A percentile compares a stretch with the other conserved stretches of the same genome.
These are phyloP conservation scores for Suillus subaureus DNA, from an alignment of 768 basidiomycete species.

Conservation along the genomic window DNA sequence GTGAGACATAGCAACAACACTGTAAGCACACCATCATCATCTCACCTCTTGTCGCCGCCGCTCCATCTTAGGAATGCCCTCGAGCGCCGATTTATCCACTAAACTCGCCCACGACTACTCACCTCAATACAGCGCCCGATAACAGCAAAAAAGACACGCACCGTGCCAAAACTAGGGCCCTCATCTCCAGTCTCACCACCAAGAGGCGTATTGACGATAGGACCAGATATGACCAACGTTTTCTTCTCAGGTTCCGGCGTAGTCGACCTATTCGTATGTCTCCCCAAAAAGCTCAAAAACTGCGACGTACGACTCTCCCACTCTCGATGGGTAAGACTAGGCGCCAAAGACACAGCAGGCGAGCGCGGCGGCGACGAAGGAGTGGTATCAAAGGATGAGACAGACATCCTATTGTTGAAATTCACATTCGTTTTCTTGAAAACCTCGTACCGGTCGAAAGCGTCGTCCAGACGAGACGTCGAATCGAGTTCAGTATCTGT, in stretches of 20 bases:
- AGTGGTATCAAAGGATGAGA: slow-evolving; percentile 58
- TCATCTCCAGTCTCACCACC: slow-evolving; percentile 46
- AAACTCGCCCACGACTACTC: slow-evolving; percentile 89
- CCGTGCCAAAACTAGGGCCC: slow-evolving; percentile 1
- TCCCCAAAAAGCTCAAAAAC: slow-evolving; percentile 65
- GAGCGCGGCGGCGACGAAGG: slow-evolving; percentile 45
- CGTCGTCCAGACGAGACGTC: slow-evolving; percentile 66
- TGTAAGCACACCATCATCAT: slow-evolving; percentile 9
- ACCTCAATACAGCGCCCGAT: slow-evolving; percentile 2
- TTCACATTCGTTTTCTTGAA: slow-evolving; percentile 58
- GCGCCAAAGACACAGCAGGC: slow-evolving; percentile 34
- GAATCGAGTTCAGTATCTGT: slow-evolving; percentile 34
- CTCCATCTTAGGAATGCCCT: slow-evolving; percentile 77
- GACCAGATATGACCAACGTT: slow-evolving; percentile 67
- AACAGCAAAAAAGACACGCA: slow-evolving; percentile 5
- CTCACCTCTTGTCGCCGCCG: slow-evolving; percentile 85
- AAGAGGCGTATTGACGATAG: slow-evolving; percentile 50
- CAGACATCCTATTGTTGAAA: slow-evolving; percentile 56
- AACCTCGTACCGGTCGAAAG: slow-evolving; percentile 88
- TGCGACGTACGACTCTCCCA: slow-evolving; percentile 43
- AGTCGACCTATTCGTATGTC: slow-evolving; percentile 38
- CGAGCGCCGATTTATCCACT: slow-evolving; percentile 81
- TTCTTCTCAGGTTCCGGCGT: slow-evolving; percentile 53
- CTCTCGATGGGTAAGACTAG: slow-evolving; percentile 33
- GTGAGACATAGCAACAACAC: neutral